Percentiles rank a stretch among this genome's conserved stretches.
Conservation (phyloP, 202 grass and related monocot species). For the Digitaria exilis region DNA sequence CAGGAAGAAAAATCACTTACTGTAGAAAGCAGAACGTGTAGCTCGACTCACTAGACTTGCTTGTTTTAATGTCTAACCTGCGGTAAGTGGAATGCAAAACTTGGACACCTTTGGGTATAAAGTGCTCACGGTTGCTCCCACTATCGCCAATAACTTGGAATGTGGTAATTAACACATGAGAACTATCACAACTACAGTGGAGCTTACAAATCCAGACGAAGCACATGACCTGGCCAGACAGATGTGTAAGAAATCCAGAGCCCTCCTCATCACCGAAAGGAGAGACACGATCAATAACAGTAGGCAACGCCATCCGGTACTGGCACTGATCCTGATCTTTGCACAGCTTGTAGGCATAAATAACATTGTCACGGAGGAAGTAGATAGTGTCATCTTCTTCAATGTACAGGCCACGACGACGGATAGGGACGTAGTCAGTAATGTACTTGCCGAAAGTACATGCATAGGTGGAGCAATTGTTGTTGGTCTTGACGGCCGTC, state of each 20-base stretch:
- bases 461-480: too few species aligned
- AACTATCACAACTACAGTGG: background rate
- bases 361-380: too few species aligned
- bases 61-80: too few species aligned
- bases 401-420: background rate
- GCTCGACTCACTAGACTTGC: too few species aligned
- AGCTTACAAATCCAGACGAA: background rate
- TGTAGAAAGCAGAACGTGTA: slow-evolving; percentile 2
- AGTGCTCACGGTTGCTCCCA: background rate
- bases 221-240: background rate
- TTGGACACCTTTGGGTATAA: background rate
- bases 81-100: too few species aligned
- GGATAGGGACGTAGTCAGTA: background rate
- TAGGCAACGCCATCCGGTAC: background rate
- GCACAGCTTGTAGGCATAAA: slow-evolving; percentile 1
- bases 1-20: background rate
- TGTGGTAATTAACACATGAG: background rate
- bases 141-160: background rate
- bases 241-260: background rate
- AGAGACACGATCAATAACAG: background rate
- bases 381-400: too few species aligned
- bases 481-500: background rate
- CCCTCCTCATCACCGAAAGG: background rate
- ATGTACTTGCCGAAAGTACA: too few species aligned
- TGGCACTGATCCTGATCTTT: background rate